Evolutionary conservation across 352 stramenopile genomes (phyloP).

Genomic region (Pythium folliculosum): DNA sequence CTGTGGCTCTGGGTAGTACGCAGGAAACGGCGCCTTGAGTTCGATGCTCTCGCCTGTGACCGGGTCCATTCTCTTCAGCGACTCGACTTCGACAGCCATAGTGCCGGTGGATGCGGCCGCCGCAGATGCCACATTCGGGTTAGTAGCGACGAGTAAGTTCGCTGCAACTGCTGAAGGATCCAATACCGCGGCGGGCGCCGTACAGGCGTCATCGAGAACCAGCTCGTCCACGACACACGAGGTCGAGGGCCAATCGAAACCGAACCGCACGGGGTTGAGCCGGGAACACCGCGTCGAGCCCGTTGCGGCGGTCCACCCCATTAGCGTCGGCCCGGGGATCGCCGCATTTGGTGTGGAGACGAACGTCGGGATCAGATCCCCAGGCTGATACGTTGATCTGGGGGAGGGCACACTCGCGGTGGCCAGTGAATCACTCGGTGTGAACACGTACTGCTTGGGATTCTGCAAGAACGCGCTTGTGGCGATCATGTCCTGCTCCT

Average conservation of each 20-base stretch:
- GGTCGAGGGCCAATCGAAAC: constrained; percentile 5
- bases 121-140: constrained; percentile 10
- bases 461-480: constrained; percentile 44
- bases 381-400: constrained; percentile 26
- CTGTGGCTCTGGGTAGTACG: constrained; percentile 30
- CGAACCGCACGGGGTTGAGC: constrained; percentile 32
- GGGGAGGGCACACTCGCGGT: neutral
- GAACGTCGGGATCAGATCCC: constrained; percentile 42
- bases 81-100: constrained; percentile 19
- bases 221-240: constrained; percentile 22
- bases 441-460: constrained; percentile 37
- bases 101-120: neutral
- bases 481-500: constrained; percentile 38
- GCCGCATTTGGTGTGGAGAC: constrained; percentile 4
- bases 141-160: constrained; percentile 21
- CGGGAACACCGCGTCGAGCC: constrained; percentile 37
- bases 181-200: constrained; percentile 8
- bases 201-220: constrained; percentile 24
- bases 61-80: constrained; percentile 16
- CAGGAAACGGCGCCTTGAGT: constrained; percentile 22
- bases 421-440: neutral
- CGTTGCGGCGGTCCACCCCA: constrained; percentile 20
- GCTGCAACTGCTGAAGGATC: constrained; percentile 20
- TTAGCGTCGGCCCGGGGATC: constrained; percentile 26
- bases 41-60: neutral